These are phyloP conservation scores for Candida sanyaensis DNA, from an alignment of 1,139 yeast species.

Conservation along the genomic window DNA sequence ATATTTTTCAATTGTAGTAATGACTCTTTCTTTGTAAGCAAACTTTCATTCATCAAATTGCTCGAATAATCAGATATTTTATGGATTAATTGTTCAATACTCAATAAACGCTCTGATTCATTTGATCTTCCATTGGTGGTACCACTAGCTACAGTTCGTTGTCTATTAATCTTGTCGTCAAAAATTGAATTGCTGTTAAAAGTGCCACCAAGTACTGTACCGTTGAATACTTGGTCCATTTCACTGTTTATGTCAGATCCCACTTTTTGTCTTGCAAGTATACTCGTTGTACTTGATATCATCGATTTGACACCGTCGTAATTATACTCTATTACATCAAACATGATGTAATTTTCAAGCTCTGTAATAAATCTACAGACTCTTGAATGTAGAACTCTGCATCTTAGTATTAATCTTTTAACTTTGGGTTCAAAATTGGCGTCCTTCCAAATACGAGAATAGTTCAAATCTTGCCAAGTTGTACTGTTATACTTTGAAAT, in stretches of 20 bases:
- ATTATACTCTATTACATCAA: conserved; percentile 62
- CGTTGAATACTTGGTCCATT: conserved; percentile 5
- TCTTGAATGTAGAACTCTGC: conserved; percentile 58
- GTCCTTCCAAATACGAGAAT: conserved; percentile 68
- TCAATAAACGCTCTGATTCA: conserved; percentile 18
- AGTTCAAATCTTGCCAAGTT: conserved; percentile 75
- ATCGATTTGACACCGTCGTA: conserved; percentile 43
- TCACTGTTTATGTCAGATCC: conserved; percentile 7
- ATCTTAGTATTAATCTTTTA: conserved; percentile 57
- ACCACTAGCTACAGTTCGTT: not conserved
- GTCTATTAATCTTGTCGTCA: conserved; percentile 26
- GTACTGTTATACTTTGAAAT: conserved; percentile 60
- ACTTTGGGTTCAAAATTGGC: conserved; percentile 41
- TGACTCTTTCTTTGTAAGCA: conserved; percentile 62
- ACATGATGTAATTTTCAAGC: conserved; percentile 56
- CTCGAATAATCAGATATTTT: conserved; percentile 62
- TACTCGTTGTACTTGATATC: conserved; percentile 20
- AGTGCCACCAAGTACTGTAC: conserved; percentile 8
- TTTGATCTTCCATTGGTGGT: not conserved
- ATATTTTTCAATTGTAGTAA: conserved; percentile 49
- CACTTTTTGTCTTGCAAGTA: conserved; percentile 11
- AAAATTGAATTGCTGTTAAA: conserved; percentile 27
- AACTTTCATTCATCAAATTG: conserved; percentile 65
- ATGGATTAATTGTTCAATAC: conserved; percentile 52
- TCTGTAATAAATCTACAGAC: conserved; percentile 64